phyloP scores from a whole-genome alignment of 805 yeast genomes.

The Maudiozyma barnettii region DNA sequence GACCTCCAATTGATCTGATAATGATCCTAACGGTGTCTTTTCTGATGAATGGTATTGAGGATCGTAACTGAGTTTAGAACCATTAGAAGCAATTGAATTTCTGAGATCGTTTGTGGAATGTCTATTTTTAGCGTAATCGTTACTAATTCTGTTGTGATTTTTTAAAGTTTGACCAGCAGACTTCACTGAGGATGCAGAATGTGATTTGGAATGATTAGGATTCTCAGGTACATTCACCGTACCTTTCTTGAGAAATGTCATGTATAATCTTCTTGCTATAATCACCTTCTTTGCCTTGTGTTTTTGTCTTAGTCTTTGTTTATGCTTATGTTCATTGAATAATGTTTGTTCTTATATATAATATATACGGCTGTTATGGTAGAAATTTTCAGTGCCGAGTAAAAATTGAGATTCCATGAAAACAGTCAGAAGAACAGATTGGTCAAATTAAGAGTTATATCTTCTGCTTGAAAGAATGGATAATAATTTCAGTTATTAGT shows the following conservation, averaged over 20 bases:
- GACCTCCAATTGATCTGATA: slow-evolving; percentile 5
- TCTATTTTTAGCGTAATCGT: slow-evolving; percentile 1
- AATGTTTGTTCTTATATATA: too few relatives aligned
- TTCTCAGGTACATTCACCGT: background rate
- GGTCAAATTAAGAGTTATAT: too few relatives aligned
- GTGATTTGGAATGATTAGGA: background rate
- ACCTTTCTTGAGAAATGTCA: background rate
- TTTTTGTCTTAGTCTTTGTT: too few relatives aligned
- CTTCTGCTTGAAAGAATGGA: too few relatives aligned
- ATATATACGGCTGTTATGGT: too few relatives aligned
- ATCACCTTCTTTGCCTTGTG: too few relatives aligned
- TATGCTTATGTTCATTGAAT: too few relatives aligned
- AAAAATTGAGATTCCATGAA: too few relatives aligned
- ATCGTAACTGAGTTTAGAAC: background rate
- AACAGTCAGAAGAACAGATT: too few relatives aligned
- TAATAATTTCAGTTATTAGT: too few relatives aligned
- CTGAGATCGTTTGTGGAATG: background rate
- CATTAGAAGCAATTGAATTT: background rate
- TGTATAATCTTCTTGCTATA: background rate
- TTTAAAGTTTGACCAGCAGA: background rate
- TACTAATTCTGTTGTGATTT: background rate
- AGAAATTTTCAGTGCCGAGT: too few relatives aligned
- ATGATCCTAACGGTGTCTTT: background rate
- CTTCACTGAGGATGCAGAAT: background rate
- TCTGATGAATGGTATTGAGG: background rate